Evolutionary conservation across 352 stramenopile species (phyloP), one percentile per base, ranked within the genome.

Genomic region (Globisporangium apiculatum): DNA sequence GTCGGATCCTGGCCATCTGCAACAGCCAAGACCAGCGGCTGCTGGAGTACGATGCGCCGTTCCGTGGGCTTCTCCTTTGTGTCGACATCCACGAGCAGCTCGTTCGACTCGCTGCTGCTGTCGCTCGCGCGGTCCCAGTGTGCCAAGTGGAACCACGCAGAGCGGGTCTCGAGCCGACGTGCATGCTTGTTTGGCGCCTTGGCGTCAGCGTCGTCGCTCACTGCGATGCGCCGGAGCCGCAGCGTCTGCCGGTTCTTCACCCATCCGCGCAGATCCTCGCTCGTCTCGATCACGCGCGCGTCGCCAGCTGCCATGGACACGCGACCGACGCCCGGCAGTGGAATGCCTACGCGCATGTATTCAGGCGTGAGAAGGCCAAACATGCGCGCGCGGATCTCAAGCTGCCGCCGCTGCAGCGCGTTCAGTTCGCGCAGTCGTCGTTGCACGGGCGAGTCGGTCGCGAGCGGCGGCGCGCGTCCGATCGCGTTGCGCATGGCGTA

Each of bases 291-390:
- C 37, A 72, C 69, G 15, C 79, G 69, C 4, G 65, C 48, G 38
- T 53, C 59, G 8, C 40, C 42, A 4, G 24, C 35, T 14, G 24
- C 67, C 42, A 42, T 42, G 38, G 38, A 42, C 2, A 76, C 45
- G 14, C 65, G 51, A 3, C 66, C 73, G 5, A 87, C 43, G 0
- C 79, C 79, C 7, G 79, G 79, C 3, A 90, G 59, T 3, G 79
- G 77, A 35, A 88, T 70, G 0, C 79, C 79, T 6, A 87, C 68
- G 17, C 62, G 59, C 72, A 86, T 81, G 56, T 90, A 90, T 51
- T 87, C 79, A 36, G 71, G 55, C 36, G 80, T 35, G 0, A 90
- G 53, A 7, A 90, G 54, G 1, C 79, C 77, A 49, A 88, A 88
- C 47, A 78, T 68, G 6, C 76, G 49, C 4, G 75, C 79, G 17